Conservation (phyloP, 306 rosid species). For the Dryas drummondii region DNA sequence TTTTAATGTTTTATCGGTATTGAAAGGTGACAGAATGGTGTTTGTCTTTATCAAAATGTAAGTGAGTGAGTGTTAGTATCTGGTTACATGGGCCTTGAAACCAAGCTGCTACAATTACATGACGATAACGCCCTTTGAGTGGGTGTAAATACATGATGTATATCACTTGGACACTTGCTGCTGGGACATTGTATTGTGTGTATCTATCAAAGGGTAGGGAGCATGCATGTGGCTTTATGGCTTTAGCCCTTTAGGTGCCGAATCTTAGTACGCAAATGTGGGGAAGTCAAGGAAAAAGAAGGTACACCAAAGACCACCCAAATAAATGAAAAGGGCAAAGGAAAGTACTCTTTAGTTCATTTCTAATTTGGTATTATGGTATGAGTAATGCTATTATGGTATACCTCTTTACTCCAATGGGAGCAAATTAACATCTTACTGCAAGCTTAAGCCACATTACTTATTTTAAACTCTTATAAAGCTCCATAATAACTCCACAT, state of each 20-base stretch:
- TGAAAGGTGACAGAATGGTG: conserved; percentile 43
- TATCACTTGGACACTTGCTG: too few species aligned
- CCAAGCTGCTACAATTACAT: background rate
- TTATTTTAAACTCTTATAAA: background rate
- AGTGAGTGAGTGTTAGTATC: conserved; percentile 23
- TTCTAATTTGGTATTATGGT: too few species aligned
- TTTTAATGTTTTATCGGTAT: conserved; percentile 14
- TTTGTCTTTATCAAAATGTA: conserved; percentile 48
- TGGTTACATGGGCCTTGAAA: background rate
- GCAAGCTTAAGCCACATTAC: background rate
- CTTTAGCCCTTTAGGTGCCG: conserved; percentile 6
- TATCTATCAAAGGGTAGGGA: background rate
- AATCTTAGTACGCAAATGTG: conserved; percentile 18
- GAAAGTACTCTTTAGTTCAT: background rate
- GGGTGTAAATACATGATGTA: too few species aligned
- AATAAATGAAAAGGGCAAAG: background rate
- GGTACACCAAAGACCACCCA: background rate
- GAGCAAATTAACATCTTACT: background rate
- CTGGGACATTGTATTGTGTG: background rate
- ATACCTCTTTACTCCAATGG: too few species aligned
- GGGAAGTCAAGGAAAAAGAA: background rate
- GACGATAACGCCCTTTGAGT: conserved; percentile 33
- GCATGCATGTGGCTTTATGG: conserved; percentile 7
- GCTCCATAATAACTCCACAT: background rate
- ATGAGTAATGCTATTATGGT: too few species aligned